phyloP scores from a whole-genome alignment of 805 yeast species.

The Ogataea ramenticola region DNA sequence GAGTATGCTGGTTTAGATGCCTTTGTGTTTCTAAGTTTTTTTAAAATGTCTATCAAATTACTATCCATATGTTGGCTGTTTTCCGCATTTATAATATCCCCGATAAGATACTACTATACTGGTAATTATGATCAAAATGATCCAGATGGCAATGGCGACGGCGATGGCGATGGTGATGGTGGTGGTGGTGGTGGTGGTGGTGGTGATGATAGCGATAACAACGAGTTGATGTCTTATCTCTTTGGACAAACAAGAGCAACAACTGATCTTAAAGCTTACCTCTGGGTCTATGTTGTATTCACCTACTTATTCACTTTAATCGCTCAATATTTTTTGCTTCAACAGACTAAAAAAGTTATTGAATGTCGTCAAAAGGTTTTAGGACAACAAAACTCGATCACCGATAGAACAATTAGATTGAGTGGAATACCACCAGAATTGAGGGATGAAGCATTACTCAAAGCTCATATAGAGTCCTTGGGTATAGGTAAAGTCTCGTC shows the following conservation, averaged over 20 bases:
- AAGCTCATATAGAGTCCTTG: slow-evolving; percentile 66
- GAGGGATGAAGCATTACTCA: slow-evolving; percentile 63
- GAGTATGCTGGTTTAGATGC: slow-evolving; percentile 95
- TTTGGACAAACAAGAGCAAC: background rate
- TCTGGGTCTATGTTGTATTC: slow-evolving; percentile 84
- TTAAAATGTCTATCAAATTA: slow-evolving; percentile 77
- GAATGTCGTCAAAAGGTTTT: slow-evolving; percentile 70
- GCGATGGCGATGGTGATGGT: slow-evolving; percentile 19
- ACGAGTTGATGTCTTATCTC: background rate
- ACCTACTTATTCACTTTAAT: slow-evolving; percentile 78
- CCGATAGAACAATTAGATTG: slow-evolving; percentile 83
- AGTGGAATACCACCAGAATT: slow-evolving; percentile 85
- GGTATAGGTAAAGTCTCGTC: slow-evolving; percentile 76
- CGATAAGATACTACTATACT: slow-evolving; percentile 75
- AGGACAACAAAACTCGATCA: slow-evolving; percentile 81
- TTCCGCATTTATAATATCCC: slow-evolving; percentile 72
- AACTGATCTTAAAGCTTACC: slow-evolving; percentile 43
- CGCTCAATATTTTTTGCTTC: slow-evolving; percentile 50
- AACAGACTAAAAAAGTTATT: slow-evolving; percentile 69
- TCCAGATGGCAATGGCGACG: slow-evolving; percentile 23
- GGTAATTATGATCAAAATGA: slow-evolving; percentile 68
- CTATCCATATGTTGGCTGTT: slow-evolving; percentile 57
- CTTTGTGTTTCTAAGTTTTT: slow-evolving; percentile 82
- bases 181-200: slow-evolving; percentile 3
- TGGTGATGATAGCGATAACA: background rate